These are phyloP conservation scores for Leccinellum rugosiceps DNA, from an alignment of 768 basidiomycete species.

Conservation along the genomic window DNA sequence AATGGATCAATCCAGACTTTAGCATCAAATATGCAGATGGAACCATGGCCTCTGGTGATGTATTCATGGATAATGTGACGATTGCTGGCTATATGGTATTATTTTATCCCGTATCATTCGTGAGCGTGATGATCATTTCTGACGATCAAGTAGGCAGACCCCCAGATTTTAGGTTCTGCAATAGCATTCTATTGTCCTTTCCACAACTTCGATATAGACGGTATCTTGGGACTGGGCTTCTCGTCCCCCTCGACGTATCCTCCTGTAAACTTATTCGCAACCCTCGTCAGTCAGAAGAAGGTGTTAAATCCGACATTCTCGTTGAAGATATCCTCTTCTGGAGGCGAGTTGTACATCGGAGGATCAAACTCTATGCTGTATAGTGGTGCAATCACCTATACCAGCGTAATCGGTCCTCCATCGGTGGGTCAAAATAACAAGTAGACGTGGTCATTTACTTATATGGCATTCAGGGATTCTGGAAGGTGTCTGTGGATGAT, in stretches of 20 bases:
- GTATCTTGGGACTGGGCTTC: background rate
- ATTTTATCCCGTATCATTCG: too few species aligned
- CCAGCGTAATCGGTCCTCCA: background rate
- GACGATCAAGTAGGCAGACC: background rate
- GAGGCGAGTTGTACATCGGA: background rate
- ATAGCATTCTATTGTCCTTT: background rate
- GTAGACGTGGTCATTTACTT: background rate
- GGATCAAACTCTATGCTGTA: background rate
- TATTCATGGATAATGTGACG: too few species aligned
- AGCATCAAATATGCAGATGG: too few species aligned
- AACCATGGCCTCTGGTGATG: too few species aligned
- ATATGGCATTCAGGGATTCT: background rate
- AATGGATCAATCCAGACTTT: too few species aligned
- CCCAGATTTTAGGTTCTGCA: background rate
- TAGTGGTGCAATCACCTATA: background rate
- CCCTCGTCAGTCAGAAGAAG: background rate
- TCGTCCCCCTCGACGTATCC: background rate
- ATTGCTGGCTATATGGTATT: too few species aligned
- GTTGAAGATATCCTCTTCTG: background rate
- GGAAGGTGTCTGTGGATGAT: background rate
- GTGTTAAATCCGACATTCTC: background rate
- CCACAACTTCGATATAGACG: background rate
- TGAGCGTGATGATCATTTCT: too few species aligned
- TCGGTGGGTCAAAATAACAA: background rate
- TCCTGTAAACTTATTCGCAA: background rate